A percentile compares a stretch with the other conserved stretches of the same genome.
These are phyloP conservation scores for Haematococcus lacustris DNA, from an alignment of 139 green algal species.

Conservation along the genomic window DNA sequence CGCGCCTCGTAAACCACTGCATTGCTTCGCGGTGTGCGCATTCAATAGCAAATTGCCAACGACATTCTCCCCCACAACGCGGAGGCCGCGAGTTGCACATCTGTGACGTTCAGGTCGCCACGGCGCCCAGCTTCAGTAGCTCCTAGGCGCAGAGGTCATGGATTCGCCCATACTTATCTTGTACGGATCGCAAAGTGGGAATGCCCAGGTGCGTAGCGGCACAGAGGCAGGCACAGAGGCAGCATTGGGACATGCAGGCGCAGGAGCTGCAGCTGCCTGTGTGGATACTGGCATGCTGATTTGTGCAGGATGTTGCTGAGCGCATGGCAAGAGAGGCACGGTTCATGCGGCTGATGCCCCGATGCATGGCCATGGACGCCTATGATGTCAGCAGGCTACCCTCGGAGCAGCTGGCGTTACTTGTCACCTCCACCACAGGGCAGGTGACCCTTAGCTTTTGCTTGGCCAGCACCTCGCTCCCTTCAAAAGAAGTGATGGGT, in stretches of 20 bases:
- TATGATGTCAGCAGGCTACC: slow-evolving; percentile 58
- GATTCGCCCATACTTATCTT: background rate
- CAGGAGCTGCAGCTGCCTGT: background rate
- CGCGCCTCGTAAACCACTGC: too few species aligned
- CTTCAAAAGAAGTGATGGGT: background rate
- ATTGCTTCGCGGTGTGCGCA: too few species aligned
- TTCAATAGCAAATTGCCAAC: too few species aligned
- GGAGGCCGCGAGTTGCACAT: too few species aligned
- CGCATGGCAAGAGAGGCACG: slow-evolving; percentile 64
- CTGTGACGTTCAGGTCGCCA: too few species aligned
- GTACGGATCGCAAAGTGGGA: slow-evolving; percentile 68
- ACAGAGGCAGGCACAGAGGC: too few species aligned
- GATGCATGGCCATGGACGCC: slow-evolving; percentile 64
- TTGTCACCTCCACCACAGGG: slow-evolving; percentile 78
- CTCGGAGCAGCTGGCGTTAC: slow-evolving; percentile 50
- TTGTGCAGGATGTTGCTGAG: slow-evolving; percentile 82
- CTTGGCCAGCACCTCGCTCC: background rate
- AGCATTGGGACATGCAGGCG: background rate
- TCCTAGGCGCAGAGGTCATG: background rate
- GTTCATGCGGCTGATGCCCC: slow-evolving; percentile 29
- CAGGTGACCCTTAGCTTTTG: background rate
- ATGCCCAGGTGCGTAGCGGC: slow-evolving; percentile 55
- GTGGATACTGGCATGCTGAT: background rate
- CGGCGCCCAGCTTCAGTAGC: too few species aligned
- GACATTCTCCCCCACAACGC: too few species aligned